Percentiles rank a stretch among this genome's conserved stretches.
phyloP scores from a whole-genome alignment of 2,329 filamentous ascomycete species.

The Aspergillus floridensis region DNA sequence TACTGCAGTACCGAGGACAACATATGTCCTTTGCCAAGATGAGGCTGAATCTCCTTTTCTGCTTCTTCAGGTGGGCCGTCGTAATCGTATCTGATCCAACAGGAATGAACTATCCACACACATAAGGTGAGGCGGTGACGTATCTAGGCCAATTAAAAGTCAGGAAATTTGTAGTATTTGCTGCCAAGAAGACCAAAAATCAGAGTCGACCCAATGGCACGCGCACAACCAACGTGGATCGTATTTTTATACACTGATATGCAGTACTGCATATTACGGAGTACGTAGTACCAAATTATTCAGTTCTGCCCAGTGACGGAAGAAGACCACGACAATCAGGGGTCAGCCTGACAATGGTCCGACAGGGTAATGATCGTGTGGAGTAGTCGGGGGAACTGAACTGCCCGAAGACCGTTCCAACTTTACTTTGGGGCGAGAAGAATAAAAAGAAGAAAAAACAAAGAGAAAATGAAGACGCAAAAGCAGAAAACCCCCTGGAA shows the following conservation, averaged over 20 bases:
- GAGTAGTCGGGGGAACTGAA: not conserved
- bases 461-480: too few species aligned
- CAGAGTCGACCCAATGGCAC: not conserved
- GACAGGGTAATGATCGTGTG: not conserved
- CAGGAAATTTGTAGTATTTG: not conserved
- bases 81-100: not conserved
- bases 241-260: not conserved
- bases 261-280: too few species aligned
- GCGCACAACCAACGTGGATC: not conserved
- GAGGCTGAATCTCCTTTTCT: not conserved
- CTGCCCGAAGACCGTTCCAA: not conserved
- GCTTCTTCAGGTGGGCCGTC: not conserved
- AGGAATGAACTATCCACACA: too few species aligned
- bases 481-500: too few species aligned
- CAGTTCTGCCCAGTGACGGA: too few species aligned
- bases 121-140: too few species aligned
- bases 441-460: too few species aligned
- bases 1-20: not conserved
- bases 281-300: too few species aligned
- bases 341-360: not conserved
- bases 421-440: not conserved
- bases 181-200: not conserved
- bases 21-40: not conserved
- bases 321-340: not conserved
- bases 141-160: too few species aligned